Conservation (phyloP, 805 yeast species). For the Sugiyamaella lignohabitans region DNA sequence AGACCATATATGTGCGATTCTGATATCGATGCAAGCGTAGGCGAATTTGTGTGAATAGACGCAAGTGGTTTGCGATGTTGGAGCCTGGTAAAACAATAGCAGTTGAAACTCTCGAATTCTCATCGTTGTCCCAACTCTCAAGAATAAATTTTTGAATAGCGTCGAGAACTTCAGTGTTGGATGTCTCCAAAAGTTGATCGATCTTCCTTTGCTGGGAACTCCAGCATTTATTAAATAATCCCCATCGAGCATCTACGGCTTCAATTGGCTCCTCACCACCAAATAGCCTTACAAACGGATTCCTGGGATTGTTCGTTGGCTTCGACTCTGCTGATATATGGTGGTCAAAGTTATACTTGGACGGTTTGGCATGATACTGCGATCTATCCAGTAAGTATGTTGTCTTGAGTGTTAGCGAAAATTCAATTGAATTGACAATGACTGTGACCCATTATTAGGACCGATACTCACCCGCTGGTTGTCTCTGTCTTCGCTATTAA, state of each 20-base stretch:
- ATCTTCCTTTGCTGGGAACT: constrained; percentile 29
- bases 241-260: constrained; percentile 37
- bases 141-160: constrained; percentile 15
- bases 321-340: constrained; percentile 7
- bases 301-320: constrained; percentile 16
- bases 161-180: constrained; percentile 15
- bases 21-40: constrained; percentile 11
- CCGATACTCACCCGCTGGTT: constrained; percentile 18
- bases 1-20: constrained; percentile 17
- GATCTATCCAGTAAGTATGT: constrained; percentile 13
- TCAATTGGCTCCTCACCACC: constrained; percentile 40
- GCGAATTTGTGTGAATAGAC: constrained; percentile 25
- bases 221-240: constrained; percentile 39
- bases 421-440: no score
- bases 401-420: constrained; percentile 16
- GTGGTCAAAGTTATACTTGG: constrained; percentile 1
- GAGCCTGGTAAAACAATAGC: constrained; percentile 32
- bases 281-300: constrained; percentile 40
- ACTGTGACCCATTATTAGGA: constrained; percentile 3
- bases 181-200: constrained; percentile 27
- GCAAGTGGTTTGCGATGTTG: constrained; percentile 30
- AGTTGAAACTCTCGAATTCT: constrained; percentile 19
- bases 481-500: constrained; percentile 11
- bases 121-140: constrained; percentile 15
- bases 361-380: neutral